These are phyloP conservation scores for Shiraia sp. DNA, from an alignment of 2,329 filamentous ascomycete species.

Conservation along the genomic window DNA sequence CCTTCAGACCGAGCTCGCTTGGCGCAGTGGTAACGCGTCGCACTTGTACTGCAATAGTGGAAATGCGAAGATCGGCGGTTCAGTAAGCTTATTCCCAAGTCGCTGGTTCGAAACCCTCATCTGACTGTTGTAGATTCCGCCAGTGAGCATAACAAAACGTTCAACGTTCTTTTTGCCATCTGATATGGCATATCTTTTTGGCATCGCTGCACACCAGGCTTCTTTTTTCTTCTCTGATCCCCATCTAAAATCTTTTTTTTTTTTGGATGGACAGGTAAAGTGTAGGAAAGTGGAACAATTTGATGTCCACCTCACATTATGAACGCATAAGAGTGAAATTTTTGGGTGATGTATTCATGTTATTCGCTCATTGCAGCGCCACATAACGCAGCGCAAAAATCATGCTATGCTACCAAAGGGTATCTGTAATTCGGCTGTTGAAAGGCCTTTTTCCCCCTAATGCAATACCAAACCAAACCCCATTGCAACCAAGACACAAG, in stretches of 20 bases:
- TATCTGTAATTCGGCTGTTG: constrained; percentile 17
- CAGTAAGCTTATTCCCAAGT: no score
- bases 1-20: no score
- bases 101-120: constrained; percentile 7
- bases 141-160: constrained; percentile 2
- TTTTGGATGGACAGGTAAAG: no score
- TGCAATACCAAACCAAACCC: background rate
- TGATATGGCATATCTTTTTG: background rate
- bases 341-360: background rate
- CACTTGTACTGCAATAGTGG: constrained; percentile 4
- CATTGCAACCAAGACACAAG: background rate
- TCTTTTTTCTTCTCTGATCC: no score
- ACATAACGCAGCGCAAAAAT: background rate
- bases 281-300: no score
- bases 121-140: no score
- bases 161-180: background rate
- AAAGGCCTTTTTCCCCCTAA: constrained; percentile 11
- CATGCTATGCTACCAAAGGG: constrained; percentile 3
- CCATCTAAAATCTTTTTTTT: no score
- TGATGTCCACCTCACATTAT: no score
- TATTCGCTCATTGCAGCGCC: background rate
- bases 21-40: constrained; percentile 7
- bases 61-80: constrained; percentile 3
- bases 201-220: no score
- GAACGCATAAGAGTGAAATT: no score